A percentile compares a stretch with the other conserved stretches of the same genome.
phyloP scores from a whole-genome alignment of 83 land plant species.

The Picea abies region DNA sequence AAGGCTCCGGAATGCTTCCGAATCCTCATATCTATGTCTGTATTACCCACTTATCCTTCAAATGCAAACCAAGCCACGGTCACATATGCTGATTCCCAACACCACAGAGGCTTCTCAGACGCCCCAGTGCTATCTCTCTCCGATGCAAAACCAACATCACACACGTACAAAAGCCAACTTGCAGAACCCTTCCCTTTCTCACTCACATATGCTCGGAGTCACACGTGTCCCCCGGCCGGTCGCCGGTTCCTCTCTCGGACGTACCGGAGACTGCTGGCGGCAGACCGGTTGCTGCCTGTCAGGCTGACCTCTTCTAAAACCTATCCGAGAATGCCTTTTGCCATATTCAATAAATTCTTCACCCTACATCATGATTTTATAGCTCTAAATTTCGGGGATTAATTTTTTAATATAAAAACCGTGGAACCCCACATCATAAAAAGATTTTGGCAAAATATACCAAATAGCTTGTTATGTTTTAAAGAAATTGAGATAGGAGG shows the following conservation, averaged over 20 bases:
- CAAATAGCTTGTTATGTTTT: no score
- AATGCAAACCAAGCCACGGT: no score
- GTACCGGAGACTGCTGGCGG: not conserved
- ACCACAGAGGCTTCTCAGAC: no score
- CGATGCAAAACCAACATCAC: not conserved
- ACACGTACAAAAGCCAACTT: not conserved
- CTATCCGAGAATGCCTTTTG: not conserved
- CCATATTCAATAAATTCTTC: no score
- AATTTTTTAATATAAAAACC: no score
- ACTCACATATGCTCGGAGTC: not conserved
- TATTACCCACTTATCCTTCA: no score
- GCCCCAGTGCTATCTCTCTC: not conserved
- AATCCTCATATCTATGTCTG: not conserved
- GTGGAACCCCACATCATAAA: no score
- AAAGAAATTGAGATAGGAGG: no score
- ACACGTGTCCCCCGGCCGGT: not conserved
- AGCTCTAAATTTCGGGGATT: no score
- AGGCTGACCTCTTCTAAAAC: not conserved
- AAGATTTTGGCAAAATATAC: no score
- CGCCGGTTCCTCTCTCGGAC: not conserved
- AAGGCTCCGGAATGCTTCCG: slow-evolving; percentile 1
- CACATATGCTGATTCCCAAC: no score
- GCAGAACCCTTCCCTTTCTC: slow-evolving; percentile 2
- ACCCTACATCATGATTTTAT: no score
- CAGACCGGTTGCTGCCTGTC: slow-evolving; percentile 6